Percentiles rank a stretch among this genome's conserved stretches.
These are phyloP conservation scores for Nasturtium officinale DNA, from an alignment of 345 rosid genomes.

Conservation along the genomic window DNA sequence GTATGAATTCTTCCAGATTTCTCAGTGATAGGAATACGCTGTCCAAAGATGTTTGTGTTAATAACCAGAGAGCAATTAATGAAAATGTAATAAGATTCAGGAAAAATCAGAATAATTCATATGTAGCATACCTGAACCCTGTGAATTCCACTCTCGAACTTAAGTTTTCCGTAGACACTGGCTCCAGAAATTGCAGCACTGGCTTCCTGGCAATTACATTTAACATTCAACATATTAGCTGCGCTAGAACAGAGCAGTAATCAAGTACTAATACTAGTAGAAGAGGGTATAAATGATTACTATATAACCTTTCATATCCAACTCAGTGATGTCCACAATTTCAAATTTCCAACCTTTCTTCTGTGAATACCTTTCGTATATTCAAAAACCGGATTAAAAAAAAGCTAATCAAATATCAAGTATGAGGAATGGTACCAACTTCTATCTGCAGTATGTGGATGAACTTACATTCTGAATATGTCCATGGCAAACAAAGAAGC, in stretches of 20 bases:
- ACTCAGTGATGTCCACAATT: constrained; percentile 71
- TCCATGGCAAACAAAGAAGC: constrained; percentile 98
- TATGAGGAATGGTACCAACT: neutral
- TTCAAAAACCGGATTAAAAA: constrained; percentile 3
- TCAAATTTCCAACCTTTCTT: constrained; percentile 93
- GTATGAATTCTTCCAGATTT: constrained; percentile 92
- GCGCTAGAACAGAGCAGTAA: constrained; percentile 13
- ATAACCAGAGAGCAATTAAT: constrained; percentile 14
- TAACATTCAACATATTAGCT: constrained; percentile 32
- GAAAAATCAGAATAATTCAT: constrained; percentile 2
- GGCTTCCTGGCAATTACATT: constrained; percentile 70
- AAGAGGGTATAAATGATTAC: constrained; percentile 38
- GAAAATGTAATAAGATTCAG: neutral
- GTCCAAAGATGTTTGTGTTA: constrained; percentile 41
- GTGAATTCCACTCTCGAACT: constrained; percentile 98
- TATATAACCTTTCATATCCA: constrained; percentile 92
- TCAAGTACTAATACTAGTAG: neutral
- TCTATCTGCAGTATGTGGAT: neutral
- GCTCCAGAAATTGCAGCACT: constrained; percentile 86
- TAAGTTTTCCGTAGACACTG: constrained; percentile 84
- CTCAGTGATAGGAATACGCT: constrained; percentile 97
- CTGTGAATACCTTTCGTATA: constrained; percentile 84
- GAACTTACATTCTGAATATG: constrained; percentile 77
- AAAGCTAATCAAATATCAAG: neutral
- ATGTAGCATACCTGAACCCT: constrained; percentile 77